Evolutionary conservation across 1,139 yeast genomes (phyloP), one percentile per base, ranked within the genome.

Genomic region (Geotrichum aggregatum): DNA sequence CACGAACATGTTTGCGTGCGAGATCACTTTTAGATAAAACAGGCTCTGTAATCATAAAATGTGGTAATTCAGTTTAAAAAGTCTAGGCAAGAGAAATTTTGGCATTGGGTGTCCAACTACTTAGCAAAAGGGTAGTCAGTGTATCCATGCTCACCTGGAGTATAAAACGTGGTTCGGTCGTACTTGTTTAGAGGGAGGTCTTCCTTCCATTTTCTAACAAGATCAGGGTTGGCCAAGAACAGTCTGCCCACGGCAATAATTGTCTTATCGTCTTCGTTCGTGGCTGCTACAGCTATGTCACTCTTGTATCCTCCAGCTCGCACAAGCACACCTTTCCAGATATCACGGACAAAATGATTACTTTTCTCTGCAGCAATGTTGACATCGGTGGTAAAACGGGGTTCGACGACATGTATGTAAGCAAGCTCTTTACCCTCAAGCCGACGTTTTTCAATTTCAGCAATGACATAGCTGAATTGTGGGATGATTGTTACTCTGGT

Each of bases 141-240:
- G 39, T 52, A 58, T 6, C 61, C 60, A 18, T 31, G 41, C 26
- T 54, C 47, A 13, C 58, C 59, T 4, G 46, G 30, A n/a, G 59
- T 49, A 59, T 75, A 75, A 57, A 75, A 75, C 1, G 69, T 64
- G 5, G 59, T 40, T 54, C 78, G 65, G 51, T 75, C 66, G 54
- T 73, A 73, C 19, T 56, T 56, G 22, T 67, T 70, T 57, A 79
- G 67, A 16, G 68, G 65, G 24, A 58, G 49, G 13, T 75, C 75
- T 36, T 75, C 63, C 50, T 67, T 64, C 49, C 41, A 52, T 31
- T 44, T 26, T 19, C 31, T 40, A 31, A 49, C 49, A 46, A 80
- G 68, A 62, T 80, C 84, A 0, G 84, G 84, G 64, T 78, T 79
- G 19, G 82, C 70, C 31, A 73, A 71, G 58, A 69, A 80, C 52